Base-by-base conservation (phyloP, 371 early-diverging fungal genomes). In the Mucor velutinosus region DNA sequence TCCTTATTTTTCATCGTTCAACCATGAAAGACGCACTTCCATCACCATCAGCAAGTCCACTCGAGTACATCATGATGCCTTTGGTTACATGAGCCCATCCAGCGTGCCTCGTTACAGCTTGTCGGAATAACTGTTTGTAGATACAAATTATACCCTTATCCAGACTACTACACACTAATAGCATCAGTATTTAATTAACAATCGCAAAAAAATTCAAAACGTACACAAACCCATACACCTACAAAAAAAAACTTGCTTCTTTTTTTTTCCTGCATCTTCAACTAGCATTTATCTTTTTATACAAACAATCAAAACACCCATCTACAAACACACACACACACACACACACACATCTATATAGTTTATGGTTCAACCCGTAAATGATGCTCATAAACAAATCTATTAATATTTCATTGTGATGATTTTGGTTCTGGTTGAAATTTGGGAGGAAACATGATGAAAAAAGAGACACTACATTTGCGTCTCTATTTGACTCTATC, bases 1-100 rank as follows among this genome's bases (percentile, higher is more conserved):
- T 11, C 75, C 75, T n/a, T 74, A 70, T 57, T 60, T 68, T 27
- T 71, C 68, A n/a, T 74, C 68, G 11, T 74, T 71, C 39, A 58
- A 69, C 25, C 59, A 66, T 59, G 66, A 69, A 39, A 59, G 69
- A 58, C 65, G 73, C 37, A 62, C 73, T 25, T 72, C 73, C 11
- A 53, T 68, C 41, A 68, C 70, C 11, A 70, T 70, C 17, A 62
- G 47, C 58, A 67, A 47, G 37, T 67, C 67, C 21, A 43, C 51
- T 15, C 67, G 61, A 15, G 25, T 23, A 17, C 10, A 55, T 27
- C 29, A 25, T 15, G 39, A 58, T 47, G 47, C 57, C 10, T 64
- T 65, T 64, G 57, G 39, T 19, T 56, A 60, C 23, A 59, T 25
- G 15, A 63, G 51, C 19, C 45, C 60, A 19, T 68, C 68, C 21